Evolutionary conservation across 352 stramenopile species (phyloP), one percentile per base, ranked within the genome.

Genomic region (Globisporangium solare): DNA sequence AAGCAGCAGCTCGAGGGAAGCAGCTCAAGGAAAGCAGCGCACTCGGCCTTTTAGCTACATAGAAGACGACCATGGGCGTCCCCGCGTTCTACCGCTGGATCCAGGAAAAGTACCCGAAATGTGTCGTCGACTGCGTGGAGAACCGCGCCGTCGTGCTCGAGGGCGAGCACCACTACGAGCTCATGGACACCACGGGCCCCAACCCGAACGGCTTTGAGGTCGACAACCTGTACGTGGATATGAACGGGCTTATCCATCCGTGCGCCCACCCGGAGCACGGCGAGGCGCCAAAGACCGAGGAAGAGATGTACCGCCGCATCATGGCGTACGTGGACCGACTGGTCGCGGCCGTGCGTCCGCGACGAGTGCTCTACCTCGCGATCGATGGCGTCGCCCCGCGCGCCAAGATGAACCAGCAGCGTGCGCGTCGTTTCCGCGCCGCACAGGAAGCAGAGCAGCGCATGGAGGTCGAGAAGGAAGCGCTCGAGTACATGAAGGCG

Each of bases 341-440:
- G 22, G 79, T 99, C 35, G 82, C 92, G 15, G 85, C 89, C 21
- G 93, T 99, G 45, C 83, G 97, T 21, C 97, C 97, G 6, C 84
- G 95, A 14, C 92, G 95, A 47, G 70, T 99, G 51, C 77, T 99
- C 20, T 99, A 99, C 71, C 70, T 99, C 56, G 97, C 97, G 49
- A 98, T 99, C 66, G 97, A 99, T 70, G 97, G 97, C 21, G 97
- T 99, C 8, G 97, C 97, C 15, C 97, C 97, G 22, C 88, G 97
- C 31, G 97, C 97, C 21, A 99, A 99, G 74, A 99, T 99, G 96
- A 99, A 99, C 78, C 97, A 99, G 71, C 97, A 99, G 71, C 92
- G 97, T 27, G 85, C 94, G 12, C 85, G 97, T 70, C 94, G 97
- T 35, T 99, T 99, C 71, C 88, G 95, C 20, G 88, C 96, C 0